Evolutionary conservation across 345 rosid species (phyloP), one percentile per base, ranked within the genome.

Genomic region (Gossypium australe): DNA sequence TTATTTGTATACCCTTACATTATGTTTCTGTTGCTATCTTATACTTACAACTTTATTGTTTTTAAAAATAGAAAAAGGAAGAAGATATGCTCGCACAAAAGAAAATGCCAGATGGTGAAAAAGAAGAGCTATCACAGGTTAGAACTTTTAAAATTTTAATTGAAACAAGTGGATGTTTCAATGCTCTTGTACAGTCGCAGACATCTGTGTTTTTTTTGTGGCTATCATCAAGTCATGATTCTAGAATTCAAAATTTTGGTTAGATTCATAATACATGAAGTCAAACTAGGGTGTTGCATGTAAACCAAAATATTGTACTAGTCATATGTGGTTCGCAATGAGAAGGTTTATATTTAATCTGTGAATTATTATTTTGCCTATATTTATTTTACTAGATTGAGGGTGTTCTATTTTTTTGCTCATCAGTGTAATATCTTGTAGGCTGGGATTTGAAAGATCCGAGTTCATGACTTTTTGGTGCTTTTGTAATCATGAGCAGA

Each of bases 41-140:
- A 72, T 79, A 43, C 67, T 69, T 59, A 84, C 60, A 56, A 68
- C 17, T 52, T 7, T 70, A 47, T 71, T 77, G 56, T 80, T 77
- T 81, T 76, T 58, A 73, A 56, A 80, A 77, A 63, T 75, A 95
- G 99, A 89, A 83, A 82, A 93, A 95, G 88, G 99, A 95, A 84
- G 96, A 93, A 80, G 97, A 95, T 80, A 91, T 95, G 99, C 97
- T 95, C 77, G 97, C 98, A 41, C 98, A 95, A 79, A 91, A 91
- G 94, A 91, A 95, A 90, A 93, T 95, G 90, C 94, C 93, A 20
- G 99, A 95, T 85, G 91, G 89, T 48, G 84, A 95, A 78, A 95
- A 84, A 82, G 99, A 95, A 82, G 98, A 95, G 79, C 27, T 93
- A 81, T 95, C 99, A 53, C 99, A 95, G 98, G 99, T 92, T 72